Conservation (phyloP, 805 yeast genomes). For the Myxozyma vanderwaltii region DNA sequence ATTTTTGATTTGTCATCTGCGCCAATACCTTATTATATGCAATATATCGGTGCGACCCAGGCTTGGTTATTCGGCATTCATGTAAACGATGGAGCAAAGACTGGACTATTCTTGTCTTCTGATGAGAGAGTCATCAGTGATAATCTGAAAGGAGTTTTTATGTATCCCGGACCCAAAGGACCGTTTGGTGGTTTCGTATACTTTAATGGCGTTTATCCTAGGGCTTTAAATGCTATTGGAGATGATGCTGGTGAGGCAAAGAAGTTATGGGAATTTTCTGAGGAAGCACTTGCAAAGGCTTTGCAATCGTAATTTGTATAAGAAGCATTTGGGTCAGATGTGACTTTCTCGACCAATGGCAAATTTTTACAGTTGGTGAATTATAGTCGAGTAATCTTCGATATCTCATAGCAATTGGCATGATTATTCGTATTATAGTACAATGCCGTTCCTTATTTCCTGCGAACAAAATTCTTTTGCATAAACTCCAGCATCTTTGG, state of each 20-base stretch:
- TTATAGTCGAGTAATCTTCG: neutral
- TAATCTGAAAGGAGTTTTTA: conserved; percentile 10
- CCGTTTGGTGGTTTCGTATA: conserved; percentile 21
- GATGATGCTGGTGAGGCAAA: conserved; percentile 12
- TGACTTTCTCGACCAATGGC: too few species aligned
- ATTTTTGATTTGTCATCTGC: conserved; percentile 20
- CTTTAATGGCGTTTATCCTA: conserved; percentile 18
- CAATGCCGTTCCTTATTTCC: neutral
- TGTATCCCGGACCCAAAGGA: conserved; percentile 24
- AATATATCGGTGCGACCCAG: conserved; percentile 7
- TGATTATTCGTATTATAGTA: too few species aligned
- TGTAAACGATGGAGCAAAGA: conserved; percentile 29
- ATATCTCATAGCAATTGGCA: too few species aligned
- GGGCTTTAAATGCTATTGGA: conserved; percentile 11
- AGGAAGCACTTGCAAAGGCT: conserved; percentile 23
- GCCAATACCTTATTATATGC: conserved; percentile 24
- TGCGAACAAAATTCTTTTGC: conserved; percentile 34
- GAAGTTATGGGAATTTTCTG: conserved; percentile 29
- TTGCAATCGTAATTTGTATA: conserved; percentile 1
- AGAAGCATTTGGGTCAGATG: too few species aligned
- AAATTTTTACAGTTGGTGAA: neutral
- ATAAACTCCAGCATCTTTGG: conserved; percentile 36
- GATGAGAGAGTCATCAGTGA: conserved; percentile 12
- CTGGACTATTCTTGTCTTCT: conserved; percentile 25
- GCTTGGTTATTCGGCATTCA: conserved; percentile 20